Evolutionary conservation across 1,139 yeast species (phyloP), one percentile per base, ranked within the genome.

Genomic region (Arxiozyma slooffiae): DNA sequence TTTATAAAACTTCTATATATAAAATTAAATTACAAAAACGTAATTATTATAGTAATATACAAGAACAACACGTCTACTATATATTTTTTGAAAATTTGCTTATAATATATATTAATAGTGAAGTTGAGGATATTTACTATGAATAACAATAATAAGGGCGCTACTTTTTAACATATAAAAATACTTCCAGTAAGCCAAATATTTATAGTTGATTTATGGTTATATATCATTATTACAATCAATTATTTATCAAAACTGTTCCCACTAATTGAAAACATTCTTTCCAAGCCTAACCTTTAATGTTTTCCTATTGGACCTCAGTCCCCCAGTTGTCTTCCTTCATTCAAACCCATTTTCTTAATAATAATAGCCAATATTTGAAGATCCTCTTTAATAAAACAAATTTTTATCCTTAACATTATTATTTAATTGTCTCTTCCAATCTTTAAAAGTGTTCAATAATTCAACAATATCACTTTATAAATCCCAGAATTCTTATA

Each of bases 331-430:
- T 26, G 7, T 46, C 48, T 21, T 50, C 55, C 22, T 55, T 49
- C 23, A 55, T 53, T 22, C 55, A 55, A 38, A 57, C 61, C 69
- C 69, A 65, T 48, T 66, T 64, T 41, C n/a, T 59, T 60, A 9
- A 65, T 48, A 21, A 65, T 49, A 11, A 66, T 37, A 1, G 56
- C 47, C 23, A 57, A 26, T 46, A 56, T 52, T 7, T 55, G 47
- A 3, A 52, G 50, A 44, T 54, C 56, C 11, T 59, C 57, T 14
- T 51, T 52, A 17, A 63, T 50, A 46, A 62, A 66, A 52, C 67
- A 64, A 14, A 64, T 47, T 22, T 46, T 63, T 57, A 49, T 62
- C 66, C 24, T 63, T 65, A 7, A 44, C 47, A 11, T 60, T 46
- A 22, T 44, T 53, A 20, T 45, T 38, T 3, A 50, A 46, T 14